These are phyloP conservation scores for Graphilbum ipis-grandicollis DNA, from an alignment of 2,329 filamentous ascomycete genomes.

Conservation along the genomic window DNA sequence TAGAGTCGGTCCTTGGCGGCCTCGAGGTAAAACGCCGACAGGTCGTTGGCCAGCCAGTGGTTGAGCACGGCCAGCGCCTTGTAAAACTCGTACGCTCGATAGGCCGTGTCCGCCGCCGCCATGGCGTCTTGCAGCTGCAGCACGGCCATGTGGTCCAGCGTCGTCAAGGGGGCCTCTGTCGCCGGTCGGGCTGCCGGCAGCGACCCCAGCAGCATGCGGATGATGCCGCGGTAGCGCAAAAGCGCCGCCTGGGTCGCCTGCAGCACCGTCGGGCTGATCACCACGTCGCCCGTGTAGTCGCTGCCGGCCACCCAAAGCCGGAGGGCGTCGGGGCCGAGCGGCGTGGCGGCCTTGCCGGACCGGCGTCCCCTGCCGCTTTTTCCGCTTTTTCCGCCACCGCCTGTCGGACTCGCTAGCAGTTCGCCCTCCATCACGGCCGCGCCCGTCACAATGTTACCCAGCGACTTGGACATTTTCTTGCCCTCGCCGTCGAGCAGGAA, in stretches of 20 bases:
- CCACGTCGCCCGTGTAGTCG: constrained; percentile 79
- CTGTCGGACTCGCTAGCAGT: too few relatives aligned
- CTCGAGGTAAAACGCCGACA: constrained; percentile 91
- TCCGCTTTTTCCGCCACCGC: constrained; percentile 43
- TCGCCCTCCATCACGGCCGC: constrained; percentile 72
- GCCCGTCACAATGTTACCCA: constrained; percentile 76
- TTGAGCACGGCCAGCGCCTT: constrained; percentile 58
- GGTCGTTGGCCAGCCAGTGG: constrained; percentile 62
- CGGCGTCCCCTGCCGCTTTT: too few relatives aligned
- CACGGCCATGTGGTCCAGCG: constrained; percentile 58
- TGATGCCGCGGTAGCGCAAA: constrained; percentile 73
- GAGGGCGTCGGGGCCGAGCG: constrained; percentile 70
- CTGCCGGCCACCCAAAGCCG: constrained; percentile 83
- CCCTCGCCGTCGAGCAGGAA: constrained; percentile 80
- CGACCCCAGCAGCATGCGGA: constrained; percentile 79
- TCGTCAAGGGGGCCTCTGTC: constrained; percentile 32
- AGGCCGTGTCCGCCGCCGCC: constrained; percentile 45
- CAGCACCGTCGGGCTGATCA: constrained; percentile 63
- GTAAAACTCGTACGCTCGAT: constrained; percentile 64
- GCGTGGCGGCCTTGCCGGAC: too few relatives aligned
- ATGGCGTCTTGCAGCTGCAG: constrained; percentile 54
- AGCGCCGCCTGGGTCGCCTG: constrained; percentile 59
- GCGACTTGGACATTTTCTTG: constrained; percentile 97
- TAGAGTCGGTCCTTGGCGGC: constrained; percentile 84
- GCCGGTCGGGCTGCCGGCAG: constrained; percentile 32